A percentile compares a stretch with the other conserved stretches of the same genome.
Conservation (phyloP, 148 eudicot species). For the Rhododendron mucronatum region DNA sequence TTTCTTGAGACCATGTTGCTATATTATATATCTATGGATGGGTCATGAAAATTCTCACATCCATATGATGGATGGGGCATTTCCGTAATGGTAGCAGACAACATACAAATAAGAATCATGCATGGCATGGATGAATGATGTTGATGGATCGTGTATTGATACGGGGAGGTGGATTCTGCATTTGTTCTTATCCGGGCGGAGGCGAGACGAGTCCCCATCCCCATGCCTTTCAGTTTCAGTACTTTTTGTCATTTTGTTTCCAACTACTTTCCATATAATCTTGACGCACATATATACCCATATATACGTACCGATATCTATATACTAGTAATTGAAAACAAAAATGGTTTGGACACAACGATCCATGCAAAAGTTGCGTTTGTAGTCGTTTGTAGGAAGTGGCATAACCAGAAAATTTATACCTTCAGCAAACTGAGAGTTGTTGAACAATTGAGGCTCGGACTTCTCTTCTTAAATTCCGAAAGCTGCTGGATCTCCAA, state of each 20-base stretch:
- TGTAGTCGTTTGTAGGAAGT: neutral
- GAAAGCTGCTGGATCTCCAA: too few relatives aligned
- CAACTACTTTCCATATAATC: neutral
- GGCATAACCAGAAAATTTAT: neutral
- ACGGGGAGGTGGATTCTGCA: neutral
- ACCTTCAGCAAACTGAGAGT: too few relatives aligned
- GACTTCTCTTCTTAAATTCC: too few relatives aligned
- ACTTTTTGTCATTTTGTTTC: neutral
- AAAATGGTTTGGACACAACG: neutral
- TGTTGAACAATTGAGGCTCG: too few relatives aligned
- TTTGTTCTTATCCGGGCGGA: constrained; percentile 15
- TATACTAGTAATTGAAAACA: too few relatives aligned
- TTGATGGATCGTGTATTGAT: neutral
- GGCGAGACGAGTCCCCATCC: neutral
- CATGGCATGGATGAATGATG: neutral
- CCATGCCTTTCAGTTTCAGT: neutral
- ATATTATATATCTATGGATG: neutral
- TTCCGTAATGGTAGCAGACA: neutral
- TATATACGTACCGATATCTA: too few relatives aligned
- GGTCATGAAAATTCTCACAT: neutral
- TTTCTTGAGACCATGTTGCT: neutral
- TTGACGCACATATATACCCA: neutral
- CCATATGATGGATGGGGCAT: neutral
- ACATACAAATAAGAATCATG: too few relatives aligned
- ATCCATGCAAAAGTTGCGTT: neutral